These are phyloP conservation scores for Castanea crenata DNA, from an alignment of 306 rosid genomes.

Conservation along the genomic window DNA sequence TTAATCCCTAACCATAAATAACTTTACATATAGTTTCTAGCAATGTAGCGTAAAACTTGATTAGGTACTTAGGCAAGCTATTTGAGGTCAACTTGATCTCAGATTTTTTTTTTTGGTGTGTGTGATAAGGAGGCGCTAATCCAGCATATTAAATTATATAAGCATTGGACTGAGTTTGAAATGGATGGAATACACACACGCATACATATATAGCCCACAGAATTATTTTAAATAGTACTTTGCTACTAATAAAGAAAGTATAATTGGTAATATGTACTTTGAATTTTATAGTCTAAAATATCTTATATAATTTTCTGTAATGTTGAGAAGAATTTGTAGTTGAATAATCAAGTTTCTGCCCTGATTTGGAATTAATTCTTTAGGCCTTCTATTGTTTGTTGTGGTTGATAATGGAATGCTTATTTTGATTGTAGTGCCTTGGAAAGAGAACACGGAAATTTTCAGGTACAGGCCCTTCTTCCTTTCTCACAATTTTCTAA, in stretches of 20 bases:
- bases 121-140: not conserved
- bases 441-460: slow-evolving; percentile 3
- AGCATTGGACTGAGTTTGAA: not conserved
- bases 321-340: not conserved
- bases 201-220: not conserved
- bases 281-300: not conserved
- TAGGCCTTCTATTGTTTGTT: not conserved
- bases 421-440: slow-evolving; percentile 17
- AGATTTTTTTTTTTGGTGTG: not conserved
- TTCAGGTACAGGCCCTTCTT: slow-evolving; percentile 5
- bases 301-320: not conserved
- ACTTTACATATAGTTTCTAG: not conserved
- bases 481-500: not conserved
- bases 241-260: not conserved
- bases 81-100: not conserved
- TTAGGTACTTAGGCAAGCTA: not conserved
- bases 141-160: not conserved
- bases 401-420: not conserved
- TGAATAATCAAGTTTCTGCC: not conserved
- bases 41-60: not conserved
- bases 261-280: not conserved
- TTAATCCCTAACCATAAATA: not conserved
- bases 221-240: not conserved
- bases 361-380: not conserved
- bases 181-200: not conserved